Base-by-base conservation (phyloP, 306 rosid genomes). In the Sicyos edulis region DNA sequence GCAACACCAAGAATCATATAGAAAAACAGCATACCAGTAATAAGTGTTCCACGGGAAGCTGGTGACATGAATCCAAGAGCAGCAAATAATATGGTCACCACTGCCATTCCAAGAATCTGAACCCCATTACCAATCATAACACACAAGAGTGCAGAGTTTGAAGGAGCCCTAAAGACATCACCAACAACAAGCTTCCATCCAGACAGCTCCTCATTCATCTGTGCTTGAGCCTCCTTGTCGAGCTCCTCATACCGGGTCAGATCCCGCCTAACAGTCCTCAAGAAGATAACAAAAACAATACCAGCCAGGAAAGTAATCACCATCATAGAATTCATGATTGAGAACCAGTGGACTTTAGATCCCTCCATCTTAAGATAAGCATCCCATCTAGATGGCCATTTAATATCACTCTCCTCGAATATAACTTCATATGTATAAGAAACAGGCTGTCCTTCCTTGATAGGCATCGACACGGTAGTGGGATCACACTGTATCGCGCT, bases 101-200 rank as follows among this genome's bases (percentile, higher is more conserved):
- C 84, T 78, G 89, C 89, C 92, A 87, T 87, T 53, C 92, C 92
- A 42, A 85, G 82, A 81, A 87, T 85, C 83, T 85, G 92, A 78
- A 87, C 86, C 47, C 92, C 92, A 82, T 87, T 79, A 22, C 92
- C 92, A 53, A 85, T 87, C 92, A 85, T 77, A 58, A 87, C 72
- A 55, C 92, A 87, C 80, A 87, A 68, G 76, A 87, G 80, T 56
- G 89, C 16, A 50, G 89, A 68, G 67, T 78, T 76, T 0, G 83
- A 19, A 12, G 92, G 92, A 3, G 87, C 79, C 1, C 92, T 86
- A 77, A 85, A 87, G 45, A 87, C 89, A 83, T 87, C 92, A 54
- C 92, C 92, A 57, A 87, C 92, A 61, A 87, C 92, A 79, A 87
- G 92, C 86, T 87, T 87, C 92, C 92, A 87, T 22, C 92, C 92